These are phyloP conservation scores for Cercospora berteroae DNA, from an alignment of 2,329 filamentous ascomycete species.

Conservation along the genomic window DNA sequence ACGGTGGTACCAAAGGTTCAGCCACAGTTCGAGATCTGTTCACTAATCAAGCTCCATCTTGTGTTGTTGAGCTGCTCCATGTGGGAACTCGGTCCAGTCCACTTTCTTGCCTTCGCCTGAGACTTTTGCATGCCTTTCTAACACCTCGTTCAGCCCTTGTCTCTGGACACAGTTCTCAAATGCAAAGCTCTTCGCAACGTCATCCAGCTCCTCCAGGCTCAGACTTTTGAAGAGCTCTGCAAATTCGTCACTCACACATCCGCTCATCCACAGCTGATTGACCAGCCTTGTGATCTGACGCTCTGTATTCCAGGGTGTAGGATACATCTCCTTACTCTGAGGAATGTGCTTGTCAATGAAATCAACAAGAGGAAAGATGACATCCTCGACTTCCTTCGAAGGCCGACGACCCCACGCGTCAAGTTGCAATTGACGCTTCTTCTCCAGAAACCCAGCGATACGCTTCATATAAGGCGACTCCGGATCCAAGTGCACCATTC, in stretches of 20 bases:
- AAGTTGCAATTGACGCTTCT: conserved; percentile 54
- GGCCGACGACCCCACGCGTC: conserved; percentile 55
- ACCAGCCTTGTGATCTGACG: conserved; percentile 41
- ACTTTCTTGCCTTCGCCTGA: neutral
- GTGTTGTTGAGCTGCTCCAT: neutral
- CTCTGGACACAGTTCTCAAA: conserved; percentile 56
- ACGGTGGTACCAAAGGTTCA: neutral
- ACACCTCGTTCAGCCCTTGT: conserved; percentile 52
- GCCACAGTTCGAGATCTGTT: neutral
- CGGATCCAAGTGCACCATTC: conserved; percentile 32
- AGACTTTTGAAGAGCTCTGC: conserved; percentile 56
- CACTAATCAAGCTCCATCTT: conserved; percentile 13
- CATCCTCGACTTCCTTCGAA: conserved; percentile 44
- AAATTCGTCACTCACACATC: conserved; percentile 55
- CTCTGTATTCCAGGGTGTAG: conserved; percentile 36
- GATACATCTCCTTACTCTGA: conserved; percentile 32
- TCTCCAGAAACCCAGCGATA: conserved; percentile 54
- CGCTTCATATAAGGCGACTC: conserved; percentile 46
- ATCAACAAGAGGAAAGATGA: conserved; percentile 41
- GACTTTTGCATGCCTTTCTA: conserved; percentile 48
- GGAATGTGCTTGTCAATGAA: conserved; percentile 34
- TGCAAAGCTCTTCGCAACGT: conserved; percentile 53
- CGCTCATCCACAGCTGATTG: conserved; percentile 51
- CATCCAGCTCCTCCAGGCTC: conserved; percentile 54
- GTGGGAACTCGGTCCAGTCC: neutral